A percentile compares a stretch with the other conserved stretches of the same genome.
phyloP scores from a whole-genome alignment of 495 filamentous ascomycete genomes.

The Sporormia fimetaria region DNA sequence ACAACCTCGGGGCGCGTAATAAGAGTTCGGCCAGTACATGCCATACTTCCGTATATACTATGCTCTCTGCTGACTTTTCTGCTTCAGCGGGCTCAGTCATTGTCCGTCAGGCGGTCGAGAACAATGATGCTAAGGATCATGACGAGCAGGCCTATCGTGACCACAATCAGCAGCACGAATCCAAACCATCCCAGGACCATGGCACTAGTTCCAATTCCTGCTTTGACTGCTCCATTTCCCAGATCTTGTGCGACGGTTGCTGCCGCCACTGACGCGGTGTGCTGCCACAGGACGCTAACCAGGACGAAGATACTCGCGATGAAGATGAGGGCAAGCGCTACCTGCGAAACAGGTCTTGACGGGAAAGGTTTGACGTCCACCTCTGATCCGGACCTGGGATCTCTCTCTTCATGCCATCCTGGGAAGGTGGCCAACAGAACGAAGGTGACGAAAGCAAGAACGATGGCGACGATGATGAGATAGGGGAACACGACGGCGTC shows the following conservation, averaged over 20 bases:
- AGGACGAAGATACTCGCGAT: slow-evolving; percentile 68
- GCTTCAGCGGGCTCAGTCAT: slow-evolving; percentile 5
- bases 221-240: slow-evolving; percentile 83
- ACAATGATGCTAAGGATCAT: slow-evolving; percentile 89
- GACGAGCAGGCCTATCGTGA: slow-evolving; percentile 84
- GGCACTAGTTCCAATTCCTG: slow-evolving; percentile 78
- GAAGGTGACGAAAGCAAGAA: slow-evolving; percentile 67
- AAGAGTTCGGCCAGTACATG: too few relatives aligned
- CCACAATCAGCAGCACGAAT: slow-evolving; percentile 80
- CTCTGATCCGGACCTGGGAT: slow-evolving; percentile 48
- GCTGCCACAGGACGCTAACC: slow-evolving; percentile 63
- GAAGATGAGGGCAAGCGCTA: slow-evolving; percentile 68
- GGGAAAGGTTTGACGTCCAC: slow-evolving; percentile 72
- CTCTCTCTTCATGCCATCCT: slow-evolving; percentile 66
- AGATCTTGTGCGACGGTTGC: slow-evolving; percentile 87
- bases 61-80: too few relatives aligned
- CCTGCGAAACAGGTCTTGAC: slow-evolving; percentile 58
- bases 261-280: slow-evolving; percentile 89
- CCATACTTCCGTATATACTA: too few relatives aligned
- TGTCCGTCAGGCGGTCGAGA: slow-evolving; percentile 39
- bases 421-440: slow-evolving; percentile 70
- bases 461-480: slow-evolving; percentile 69
- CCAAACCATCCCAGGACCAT: slow-evolving; percentile 98
- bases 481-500: slow-evolving; percentile 75
- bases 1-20: neutral